phyloP scores from a whole-genome alignment of 257 asterid genomes.

The Gynochthodes officinalis region DNA sequence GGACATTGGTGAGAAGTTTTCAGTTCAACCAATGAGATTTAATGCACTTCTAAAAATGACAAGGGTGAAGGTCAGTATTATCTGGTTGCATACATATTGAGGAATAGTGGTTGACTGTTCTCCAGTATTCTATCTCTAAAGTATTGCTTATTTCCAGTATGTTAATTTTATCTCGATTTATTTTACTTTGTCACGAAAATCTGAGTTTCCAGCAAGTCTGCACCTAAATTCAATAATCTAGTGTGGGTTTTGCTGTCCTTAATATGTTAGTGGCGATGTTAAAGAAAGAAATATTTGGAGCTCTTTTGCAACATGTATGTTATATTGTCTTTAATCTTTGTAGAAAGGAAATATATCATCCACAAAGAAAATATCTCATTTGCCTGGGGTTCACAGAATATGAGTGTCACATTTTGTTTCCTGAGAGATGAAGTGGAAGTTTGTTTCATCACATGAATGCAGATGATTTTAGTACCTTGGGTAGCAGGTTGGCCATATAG shows the following conservation, averaged over 20 bases:
- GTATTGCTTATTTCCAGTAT: neutral
- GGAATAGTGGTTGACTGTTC: constrained; percentile 5
- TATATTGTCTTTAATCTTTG: neutral
- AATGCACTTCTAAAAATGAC: constrained; percentile 68
- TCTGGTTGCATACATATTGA: constrained; percentile 10
- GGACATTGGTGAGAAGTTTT: constrained; percentile 84
- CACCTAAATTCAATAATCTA: neutral
- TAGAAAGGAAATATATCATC: too few relatives aligned
- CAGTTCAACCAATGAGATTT: constrained; percentile 88
- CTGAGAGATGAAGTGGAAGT: too few relatives aligned
- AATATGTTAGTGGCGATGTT: too few relatives aligned
- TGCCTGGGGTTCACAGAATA: neutral
- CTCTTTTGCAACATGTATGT: neutral
- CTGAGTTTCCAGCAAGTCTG: neutral
- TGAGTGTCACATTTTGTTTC: too few relatives aligned
- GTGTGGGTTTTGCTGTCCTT: neutral
- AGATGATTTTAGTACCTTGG: too few relatives aligned
- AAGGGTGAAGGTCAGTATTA: constrained; percentile 74
- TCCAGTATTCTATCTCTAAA: too few relatives aligned
- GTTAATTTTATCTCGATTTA: neutral
- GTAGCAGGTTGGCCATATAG: too few relatives aligned
- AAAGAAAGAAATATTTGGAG: too few relatives aligned
- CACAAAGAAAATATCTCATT: neutral
- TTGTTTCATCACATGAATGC: too few relatives aligned
- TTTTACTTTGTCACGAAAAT: neutral